Base-by-base conservation (phyloP, 2,329 filamentous ascomycete genomes). In the Chaetomium olivaceum region DNA sequence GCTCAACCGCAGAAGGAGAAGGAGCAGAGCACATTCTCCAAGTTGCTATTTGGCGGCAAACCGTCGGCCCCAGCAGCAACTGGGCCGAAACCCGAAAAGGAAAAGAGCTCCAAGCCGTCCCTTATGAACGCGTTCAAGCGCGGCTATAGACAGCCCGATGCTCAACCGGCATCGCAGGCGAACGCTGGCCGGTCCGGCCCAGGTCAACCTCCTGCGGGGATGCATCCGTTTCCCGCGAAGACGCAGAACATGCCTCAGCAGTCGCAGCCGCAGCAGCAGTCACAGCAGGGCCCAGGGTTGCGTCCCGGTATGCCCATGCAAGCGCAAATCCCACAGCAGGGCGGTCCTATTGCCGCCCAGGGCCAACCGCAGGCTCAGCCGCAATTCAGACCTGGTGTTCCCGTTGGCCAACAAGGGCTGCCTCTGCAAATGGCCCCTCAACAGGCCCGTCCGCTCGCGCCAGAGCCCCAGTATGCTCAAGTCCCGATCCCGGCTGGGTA, bases 401-500 rank as follows among this genome's bases (percentile, higher is more conserved):
- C 65, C 1, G 48, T 64, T 27, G 48, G 55, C n/a, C 67, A 61
- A 54, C 67, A 66, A 36, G 36, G 25, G 50, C 39, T 62, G 1
- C 63, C 62, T 14, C 66, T 64, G n/a, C 72, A 72, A 5, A 66
- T 63, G 58, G 52, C 4, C 8, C 64, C 61, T 23, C 63, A 39
- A 14, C 64, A 60, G 27, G 52, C 50, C 4, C 65, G 54, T 8
- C 51, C 56, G n/a, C 56, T 63, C 11, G 56, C 39, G 7, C 61
- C 70, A 21, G 66, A 73, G 50, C 72, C 69, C 16, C 61, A 71
- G 56, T 74, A 74, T 54, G 70, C 65, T 7, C 69, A 69, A 23
- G 72, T 74, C 2, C 72, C 72, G 5, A 73, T 74, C 23, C 72
- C 72, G 4, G 64, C 64, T 9, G 71, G 72, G 36, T 74, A 74